These are phyloP conservation scores for Citrus cavaleriei DNA, from an alignment of 345 rosid species.

Conservation along the genomic window DNA sequence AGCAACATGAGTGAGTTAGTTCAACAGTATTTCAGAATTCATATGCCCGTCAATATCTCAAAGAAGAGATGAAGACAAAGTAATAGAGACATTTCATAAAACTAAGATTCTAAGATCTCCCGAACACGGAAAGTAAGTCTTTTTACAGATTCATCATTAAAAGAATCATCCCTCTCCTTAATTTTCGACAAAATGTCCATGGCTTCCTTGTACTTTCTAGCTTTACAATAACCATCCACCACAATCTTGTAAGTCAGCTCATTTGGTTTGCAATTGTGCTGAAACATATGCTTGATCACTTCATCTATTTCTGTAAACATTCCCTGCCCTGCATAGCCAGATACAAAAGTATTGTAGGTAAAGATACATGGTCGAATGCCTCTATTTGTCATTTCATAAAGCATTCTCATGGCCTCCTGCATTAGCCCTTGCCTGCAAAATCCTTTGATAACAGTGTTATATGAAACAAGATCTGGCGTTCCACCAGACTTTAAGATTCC, in stretches of 20 bases:
- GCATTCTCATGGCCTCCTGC: conserved; percentile 72
- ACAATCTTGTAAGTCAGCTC: conserved; percentile 82
- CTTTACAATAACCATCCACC: conserved; percentile 81
- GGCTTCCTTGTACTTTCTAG: conserved; percentile 62
- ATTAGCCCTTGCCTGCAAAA: conserved; percentile 84
- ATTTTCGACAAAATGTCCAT: conserved; percentile 71
- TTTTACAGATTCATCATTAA: conserved; percentile 45
- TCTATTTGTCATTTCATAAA: conserved; percentile 63
- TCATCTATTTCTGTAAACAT: conserved; percentile 65
- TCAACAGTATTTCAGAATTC: background rate
- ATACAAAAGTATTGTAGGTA: conserved; percentile 77
- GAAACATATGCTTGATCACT: conserved; percentile 63
- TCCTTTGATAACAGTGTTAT: conserved; percentile 89
- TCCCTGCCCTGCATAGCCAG: conserved; percentile 66
- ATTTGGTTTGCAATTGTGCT: conserved; percentile 67
- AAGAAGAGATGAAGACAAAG: background rate
- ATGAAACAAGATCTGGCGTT: conserved; percentile 73
- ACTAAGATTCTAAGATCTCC: conserved; percentile 45
- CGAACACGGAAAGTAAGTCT: conserved; percentile 59
- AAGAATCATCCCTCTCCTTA: conserved; percentile 47
- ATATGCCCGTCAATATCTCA: background rate
- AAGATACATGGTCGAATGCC: conserved; percentile 82
- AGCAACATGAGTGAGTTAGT: background rate
- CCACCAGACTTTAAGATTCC: conserved; percentile 39
- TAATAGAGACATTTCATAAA: background rate